phyloP scores from a whole-genome alignment of 1,139 yeast species.

The Suhomyces ambrosiae region DNA sequence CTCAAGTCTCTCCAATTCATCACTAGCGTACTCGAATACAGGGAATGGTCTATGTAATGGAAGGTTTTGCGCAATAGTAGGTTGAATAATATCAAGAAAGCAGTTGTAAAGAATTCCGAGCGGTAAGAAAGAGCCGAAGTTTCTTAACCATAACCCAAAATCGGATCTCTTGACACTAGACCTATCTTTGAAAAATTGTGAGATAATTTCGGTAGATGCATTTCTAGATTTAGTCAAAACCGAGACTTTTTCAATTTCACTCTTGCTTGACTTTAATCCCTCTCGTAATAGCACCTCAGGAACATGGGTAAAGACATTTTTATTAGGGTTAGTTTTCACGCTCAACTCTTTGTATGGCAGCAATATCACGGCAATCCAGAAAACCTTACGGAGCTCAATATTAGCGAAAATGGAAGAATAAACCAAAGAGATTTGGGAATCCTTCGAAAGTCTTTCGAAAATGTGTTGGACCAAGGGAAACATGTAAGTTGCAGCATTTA shows the following conservation, averaged over 20 bases:
- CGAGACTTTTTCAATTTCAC: conserved; percentile 55
- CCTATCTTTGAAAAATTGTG: conserved; percentile 23
- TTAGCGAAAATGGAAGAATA: conserved; percentile 14
- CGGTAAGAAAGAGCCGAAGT: conserved; percentile 54
- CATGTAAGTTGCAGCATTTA: conserved; percentile 23
- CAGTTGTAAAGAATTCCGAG: conserved; percentile 41
- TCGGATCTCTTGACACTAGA: conserved; percentile 49
- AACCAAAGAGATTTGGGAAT: conserved; percentile 10
- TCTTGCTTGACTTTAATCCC: conserved; percentile 67
- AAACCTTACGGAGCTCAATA: conserved; percentile 29
- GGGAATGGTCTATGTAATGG: conserved; percentile 14
- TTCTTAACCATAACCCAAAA: conserved; percentile 61
- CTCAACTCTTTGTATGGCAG: conserved; percentile 49
- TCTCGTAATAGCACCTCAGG: conserved; percentile 57
- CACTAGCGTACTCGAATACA: conserved; percentile 12
- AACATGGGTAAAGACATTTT: conserved; percentile 24
- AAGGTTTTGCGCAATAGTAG: conserved; percentile 9
- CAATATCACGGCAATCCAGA: conserved; percentile 53
- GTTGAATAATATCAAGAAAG: conserved; percentile 29
- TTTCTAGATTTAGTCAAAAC: conserved; percentile 31
- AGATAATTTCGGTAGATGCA: conserved; percentile 18
- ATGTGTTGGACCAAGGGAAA: conserved; percentile 23
- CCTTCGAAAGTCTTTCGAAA: not conserved
- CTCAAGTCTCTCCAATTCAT: conserved; percentile 8
- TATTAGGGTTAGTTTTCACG: conserved; percentile 42